Conservation (phyloP, 768 basidiomycete genomes). For the Pseudohyphozyma bogoriensis region DNA sequence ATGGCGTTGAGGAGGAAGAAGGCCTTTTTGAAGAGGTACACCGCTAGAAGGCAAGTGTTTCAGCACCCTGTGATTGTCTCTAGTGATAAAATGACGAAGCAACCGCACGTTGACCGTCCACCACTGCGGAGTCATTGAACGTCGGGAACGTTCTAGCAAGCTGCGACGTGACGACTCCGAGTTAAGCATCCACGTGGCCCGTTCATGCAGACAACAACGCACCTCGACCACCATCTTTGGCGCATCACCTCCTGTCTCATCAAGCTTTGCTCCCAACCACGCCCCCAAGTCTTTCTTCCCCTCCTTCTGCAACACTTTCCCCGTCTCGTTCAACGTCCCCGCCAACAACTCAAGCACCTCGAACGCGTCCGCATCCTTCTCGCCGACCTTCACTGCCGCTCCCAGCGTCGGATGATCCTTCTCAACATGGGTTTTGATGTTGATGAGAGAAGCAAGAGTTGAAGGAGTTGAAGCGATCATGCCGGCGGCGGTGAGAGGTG, state of each 20-base stretch:
- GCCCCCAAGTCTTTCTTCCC: constrained; percentile 63
- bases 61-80: not conserved
- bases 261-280: constrained; percentile 62
- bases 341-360: constrained; percentile 61
- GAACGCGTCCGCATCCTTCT: constrained; percentile 59
- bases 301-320: constrained; percentile 49
- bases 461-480: constrained; percentile 49
- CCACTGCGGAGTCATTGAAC: constrained; percentile 64
- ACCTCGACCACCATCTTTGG: constrained; percentile 53
- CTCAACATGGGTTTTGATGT: constrained; percentile 60
- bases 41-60: not conserved
- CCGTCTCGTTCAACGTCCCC: constrained; percentile 59
- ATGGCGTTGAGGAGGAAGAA: constrained; percentile 69
- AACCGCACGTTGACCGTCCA: constrained; percentile 35
- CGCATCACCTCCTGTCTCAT: constrained; percentile 44
- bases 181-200: not conserved
- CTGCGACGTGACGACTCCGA: constrained; percentile 41
- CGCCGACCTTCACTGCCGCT: constrained; percentile 58
- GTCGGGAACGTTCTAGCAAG: constrained; percentile 67
- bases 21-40: constrained; percentile 85
- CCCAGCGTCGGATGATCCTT: constrained; percentile 54
- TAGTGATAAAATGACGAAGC: not conserved
- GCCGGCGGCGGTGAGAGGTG: constrained; percentile 58
- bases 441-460: constrained; percentile 63
- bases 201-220: not conserved